A percentile compares a stretch with the other conserved stretches of the same genome.
Conservation (phyloP, 228 moss, liverwort and hornwort species). For the Sphagnum magellanicum region DNA sequence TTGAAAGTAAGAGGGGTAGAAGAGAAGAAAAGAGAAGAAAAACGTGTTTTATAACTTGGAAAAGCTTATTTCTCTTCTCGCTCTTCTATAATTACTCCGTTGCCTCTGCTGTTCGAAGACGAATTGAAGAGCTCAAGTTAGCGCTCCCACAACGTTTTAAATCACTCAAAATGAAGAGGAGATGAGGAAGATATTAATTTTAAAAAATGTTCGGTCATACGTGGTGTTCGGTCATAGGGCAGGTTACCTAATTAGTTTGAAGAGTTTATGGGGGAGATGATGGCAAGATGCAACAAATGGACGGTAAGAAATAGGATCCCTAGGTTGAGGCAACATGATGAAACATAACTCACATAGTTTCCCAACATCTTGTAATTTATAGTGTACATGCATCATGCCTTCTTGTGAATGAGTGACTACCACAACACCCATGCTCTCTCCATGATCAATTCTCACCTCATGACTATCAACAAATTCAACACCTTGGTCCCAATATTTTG, state of each 20-base stretch:
- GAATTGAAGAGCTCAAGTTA: too few species aligned
- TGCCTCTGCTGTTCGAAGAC: too few species aligned
- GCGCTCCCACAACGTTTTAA: too few species aligned
- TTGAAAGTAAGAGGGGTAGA: too few species aligned
- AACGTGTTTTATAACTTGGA: too few species aligned
- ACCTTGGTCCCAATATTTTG: constrained; percentile 89
- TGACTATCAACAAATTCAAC: constrained; percentile 75
- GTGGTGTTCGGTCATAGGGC: background rate
- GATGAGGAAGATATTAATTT: constrained; percentile 5
- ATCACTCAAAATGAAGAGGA: background rate
- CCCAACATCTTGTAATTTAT: constrained; percentile 68
- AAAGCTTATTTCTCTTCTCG: too few species aligned
- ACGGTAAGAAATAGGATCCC: background rate
- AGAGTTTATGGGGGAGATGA: background rate
- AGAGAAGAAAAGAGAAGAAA: too few species aligned
- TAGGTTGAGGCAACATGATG: background rate
- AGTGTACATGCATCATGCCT: constrained; percentile 29
- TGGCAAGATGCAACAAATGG: background rate
- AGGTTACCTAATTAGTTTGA: background rate
- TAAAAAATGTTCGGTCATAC: background rate
- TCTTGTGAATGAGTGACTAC: constrained; percentile 38
- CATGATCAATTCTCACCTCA: constrained; percentile 22
- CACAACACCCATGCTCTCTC: constrained; percentile 32
- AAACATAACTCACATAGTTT: constrained; percentile 36
- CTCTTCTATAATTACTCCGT: too few species aligned